Conservation (phyloP, 768 basidiomycete genomes). For the Clathrus columnatus region DNA sequence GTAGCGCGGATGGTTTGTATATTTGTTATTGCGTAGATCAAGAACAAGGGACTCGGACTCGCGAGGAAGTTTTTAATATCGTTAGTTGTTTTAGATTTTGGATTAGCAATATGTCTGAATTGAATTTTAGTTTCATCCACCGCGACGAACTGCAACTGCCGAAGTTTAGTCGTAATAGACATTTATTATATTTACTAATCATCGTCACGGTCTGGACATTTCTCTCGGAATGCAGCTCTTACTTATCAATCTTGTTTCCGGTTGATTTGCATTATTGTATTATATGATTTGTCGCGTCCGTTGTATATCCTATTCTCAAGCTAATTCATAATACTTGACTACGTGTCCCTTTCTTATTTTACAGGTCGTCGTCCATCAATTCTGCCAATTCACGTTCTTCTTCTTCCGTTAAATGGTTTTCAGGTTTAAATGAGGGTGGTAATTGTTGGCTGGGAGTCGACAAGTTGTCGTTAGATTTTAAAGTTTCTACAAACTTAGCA, state of each 20-base stretch:
- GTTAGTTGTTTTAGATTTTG: conserved; percentile 28
- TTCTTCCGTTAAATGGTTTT: conserved; percentile 61
- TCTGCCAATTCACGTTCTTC: conserved; percentile 87
- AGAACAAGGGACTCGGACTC: conserved; percentile 41
- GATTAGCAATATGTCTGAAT: background rate
- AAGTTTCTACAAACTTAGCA: conserved; percentile 1
- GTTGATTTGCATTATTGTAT: background rate
- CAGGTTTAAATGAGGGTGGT: conserved; percentile 22
- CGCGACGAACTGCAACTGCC: background rate
- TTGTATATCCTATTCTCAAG: background rate
- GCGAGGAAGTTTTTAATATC: conserved; percentile 45
- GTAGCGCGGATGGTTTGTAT: conserved; percentile 55
- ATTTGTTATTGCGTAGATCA: conserved; percentile 61
- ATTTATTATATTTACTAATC: background rate
- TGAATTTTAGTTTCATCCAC: background rate
- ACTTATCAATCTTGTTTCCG: background rate
- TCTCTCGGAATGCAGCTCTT: background rate
- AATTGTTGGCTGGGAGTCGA: conserved; percentile 22
- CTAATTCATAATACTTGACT: background rate
- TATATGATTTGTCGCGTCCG: background rate
- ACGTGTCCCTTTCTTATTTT: background rate
- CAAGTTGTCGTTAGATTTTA: conserved; percentile 9
- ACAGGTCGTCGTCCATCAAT: conserved; percentile 38
- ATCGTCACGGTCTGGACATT: background rate
- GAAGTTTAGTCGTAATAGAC: too few species aligned